Evolutionary conservation across 2,329 filamentous ascomycete species (phyloP), one percentile per base, ranked within the genome.

Genomic region (Capronia coronata): DNA sequence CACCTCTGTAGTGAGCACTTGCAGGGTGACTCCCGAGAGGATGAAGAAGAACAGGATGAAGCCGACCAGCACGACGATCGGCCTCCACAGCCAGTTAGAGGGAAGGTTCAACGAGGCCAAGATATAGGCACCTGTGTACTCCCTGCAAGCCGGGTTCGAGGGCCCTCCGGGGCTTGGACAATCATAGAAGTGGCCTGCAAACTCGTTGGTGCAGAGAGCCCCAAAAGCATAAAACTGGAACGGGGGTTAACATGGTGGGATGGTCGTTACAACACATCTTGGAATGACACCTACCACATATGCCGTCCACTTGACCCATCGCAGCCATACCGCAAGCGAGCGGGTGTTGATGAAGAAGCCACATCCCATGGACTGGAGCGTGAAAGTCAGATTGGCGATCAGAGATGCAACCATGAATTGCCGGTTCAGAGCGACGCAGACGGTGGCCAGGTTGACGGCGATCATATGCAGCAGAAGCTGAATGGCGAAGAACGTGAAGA

Each of bases 331-430:
- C 0, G 86, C 84, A 2, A 90, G 85, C 3, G 82, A 80, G 46
- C 86, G 79, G 9, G 75, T 74, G 63, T 89, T 84, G 11, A 89
- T 79, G 57, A 90, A 89, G 64, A 83, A 88, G 1, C 86, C 86
- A 55, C 84, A 87, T 0, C 81, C 81, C 70, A 88, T 80, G 1
- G 78, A 83, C 62, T 90, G 86, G 16, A 89, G 57, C 0, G 86
- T 90, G 58, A 82, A 89, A 0, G 75, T 77, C 41, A 89, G 67
- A 58, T 90, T 90, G 8, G 79, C 84, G 40, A 87, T 80, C 19
- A 90, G 63, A 60, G 80, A 85, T 0, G 85, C 84, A 0, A 80
- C 80, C 0, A 84, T 75, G 62, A 90, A 89, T 54, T 82, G 75
- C 39, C 86, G 71, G 0, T 78, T 77, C 0, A 83, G 68, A 0